A percentile compares a stretch with the other conserved stretches of the same genome.
phyloP scores from a whole-genome alignment of 139 green algal species.

The Bryopsis sp. region DNA sequence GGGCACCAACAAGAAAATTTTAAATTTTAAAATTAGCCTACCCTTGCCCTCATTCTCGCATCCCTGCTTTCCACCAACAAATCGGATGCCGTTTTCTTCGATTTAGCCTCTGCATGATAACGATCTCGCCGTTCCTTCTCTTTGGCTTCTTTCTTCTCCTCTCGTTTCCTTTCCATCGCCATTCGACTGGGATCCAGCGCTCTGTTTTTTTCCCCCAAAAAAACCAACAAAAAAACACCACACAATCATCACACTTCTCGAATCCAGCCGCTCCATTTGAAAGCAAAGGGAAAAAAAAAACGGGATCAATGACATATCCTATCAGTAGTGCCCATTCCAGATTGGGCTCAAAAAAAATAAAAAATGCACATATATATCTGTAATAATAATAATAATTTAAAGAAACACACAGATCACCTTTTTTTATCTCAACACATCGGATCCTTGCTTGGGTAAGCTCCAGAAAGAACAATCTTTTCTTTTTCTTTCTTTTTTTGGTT shows the following conservation, averaged over 20 bases:
- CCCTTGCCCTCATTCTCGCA: background rate
- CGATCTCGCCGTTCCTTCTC: background rate
- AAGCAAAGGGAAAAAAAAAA: too few species aligned
- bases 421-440: background rate
- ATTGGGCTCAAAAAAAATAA: too few species aligned
- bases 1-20: background rate
- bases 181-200: constrained; percentile 14
- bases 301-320: too few species aligned
- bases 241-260: too few species aligned
- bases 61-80: background rate
- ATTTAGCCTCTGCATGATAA: background rate
- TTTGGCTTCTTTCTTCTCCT: constrained; percentile 18
- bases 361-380: too few species aligned
- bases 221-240: too few species aligned
- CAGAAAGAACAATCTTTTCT: background rate
- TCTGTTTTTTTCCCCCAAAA: constrained; percentile 8
- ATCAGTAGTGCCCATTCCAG: too few species aligned
- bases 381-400: background rate
- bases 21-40: background rate
- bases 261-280: too few species aligned
- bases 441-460: background rate
- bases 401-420: background rate
- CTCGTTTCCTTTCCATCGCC: background rate
- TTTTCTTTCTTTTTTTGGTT: background rate
- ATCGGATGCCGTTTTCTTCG: background rate